Conservation (phyloP, 2,329 filamentous ascomycete genomes). For the Colletotrichum viniferum region DNA sequence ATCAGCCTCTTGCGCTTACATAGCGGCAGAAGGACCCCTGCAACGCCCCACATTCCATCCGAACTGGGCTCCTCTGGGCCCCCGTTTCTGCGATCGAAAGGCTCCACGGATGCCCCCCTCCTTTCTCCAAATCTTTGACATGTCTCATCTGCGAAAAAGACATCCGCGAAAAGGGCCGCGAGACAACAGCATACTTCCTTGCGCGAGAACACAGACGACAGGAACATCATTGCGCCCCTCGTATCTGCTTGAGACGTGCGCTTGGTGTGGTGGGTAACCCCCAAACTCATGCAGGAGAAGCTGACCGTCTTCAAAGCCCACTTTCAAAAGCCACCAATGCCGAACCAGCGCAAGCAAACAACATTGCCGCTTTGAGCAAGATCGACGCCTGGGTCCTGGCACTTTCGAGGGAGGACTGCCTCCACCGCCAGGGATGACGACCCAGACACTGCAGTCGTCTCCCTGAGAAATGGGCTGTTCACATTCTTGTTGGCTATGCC, state of each 20-base stretch:
- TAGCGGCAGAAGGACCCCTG: background rate
- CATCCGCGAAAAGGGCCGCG: background rate
- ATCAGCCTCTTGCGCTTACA: constrained; percentile 6
- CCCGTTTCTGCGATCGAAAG: background rate
- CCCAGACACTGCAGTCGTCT: background rate
- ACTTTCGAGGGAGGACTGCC: background rate
- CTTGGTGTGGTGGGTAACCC: background rate
- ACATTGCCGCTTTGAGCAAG: background rate
- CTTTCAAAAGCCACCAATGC: constrained; percentile 4
- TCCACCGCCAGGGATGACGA: background rate
- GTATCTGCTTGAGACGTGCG: background rate
- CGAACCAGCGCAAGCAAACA: constrained; percentile 7
- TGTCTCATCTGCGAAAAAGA: background rate
- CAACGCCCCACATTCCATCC: background rate
- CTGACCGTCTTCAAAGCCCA: constrained; percentile 1
- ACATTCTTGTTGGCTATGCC: background rate
- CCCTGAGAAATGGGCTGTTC: background rate
- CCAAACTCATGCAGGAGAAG: background rate
- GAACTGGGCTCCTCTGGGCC: background rate
- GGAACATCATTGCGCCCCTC: background rate
- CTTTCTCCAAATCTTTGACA: background rate
- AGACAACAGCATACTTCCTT: background rate
- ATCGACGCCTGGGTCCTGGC: background rate
- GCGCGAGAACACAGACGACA: background rate
- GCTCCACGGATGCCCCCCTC: background rate